A percentile compares a stretch with the other conserved stretches of the same genome.
phyloP scores from a whole-genome alignment of 169 alveolate genomes.

The Plasmodium inui region DNA sequence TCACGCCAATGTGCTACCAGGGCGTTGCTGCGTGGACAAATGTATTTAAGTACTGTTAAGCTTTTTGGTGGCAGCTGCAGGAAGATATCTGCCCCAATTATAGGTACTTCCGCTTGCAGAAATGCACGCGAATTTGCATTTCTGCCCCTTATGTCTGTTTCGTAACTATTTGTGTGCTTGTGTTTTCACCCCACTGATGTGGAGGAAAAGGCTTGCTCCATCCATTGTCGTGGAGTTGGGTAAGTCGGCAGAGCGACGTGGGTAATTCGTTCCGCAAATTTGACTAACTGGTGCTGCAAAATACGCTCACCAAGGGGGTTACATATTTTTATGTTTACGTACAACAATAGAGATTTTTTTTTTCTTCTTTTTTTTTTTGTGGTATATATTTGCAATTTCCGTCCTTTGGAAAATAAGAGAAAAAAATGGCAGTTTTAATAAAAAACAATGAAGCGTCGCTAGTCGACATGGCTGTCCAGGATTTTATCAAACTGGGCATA shows the following conservation, averaged over 20 bases:
- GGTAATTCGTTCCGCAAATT: neutral
- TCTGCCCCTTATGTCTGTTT: neutral
- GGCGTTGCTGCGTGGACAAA: neutral
- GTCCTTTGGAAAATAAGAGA: neutral
- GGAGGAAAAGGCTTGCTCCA: neutral
- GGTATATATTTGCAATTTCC: neutral
- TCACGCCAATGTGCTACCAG: neutral
- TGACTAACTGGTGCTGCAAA: neutral
- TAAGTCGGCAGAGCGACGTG: neutral
- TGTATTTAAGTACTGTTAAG: neutral
- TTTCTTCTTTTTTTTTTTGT: neutral
- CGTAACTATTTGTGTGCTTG: neutral
- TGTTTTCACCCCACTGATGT: neutral
- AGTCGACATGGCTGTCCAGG: slow-evolving; percentile 34
- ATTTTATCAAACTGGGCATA: slow-evolving; percentile 58
- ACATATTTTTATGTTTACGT: neutral
- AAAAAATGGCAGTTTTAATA: slow-evolving; percentile 59
- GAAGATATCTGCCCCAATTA: neutral
- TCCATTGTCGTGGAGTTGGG: neutral
- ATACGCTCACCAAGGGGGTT: neutral
- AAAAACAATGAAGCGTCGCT: slow-evolving; percentile 29
- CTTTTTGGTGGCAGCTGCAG: neutral
- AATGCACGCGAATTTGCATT: neutral
- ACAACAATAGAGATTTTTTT: neutral
- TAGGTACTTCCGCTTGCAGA: neutral